Conservation (phyloP, 2,329 filamentous ascomycete species). For the Monosporascus ibericus region DNA sequence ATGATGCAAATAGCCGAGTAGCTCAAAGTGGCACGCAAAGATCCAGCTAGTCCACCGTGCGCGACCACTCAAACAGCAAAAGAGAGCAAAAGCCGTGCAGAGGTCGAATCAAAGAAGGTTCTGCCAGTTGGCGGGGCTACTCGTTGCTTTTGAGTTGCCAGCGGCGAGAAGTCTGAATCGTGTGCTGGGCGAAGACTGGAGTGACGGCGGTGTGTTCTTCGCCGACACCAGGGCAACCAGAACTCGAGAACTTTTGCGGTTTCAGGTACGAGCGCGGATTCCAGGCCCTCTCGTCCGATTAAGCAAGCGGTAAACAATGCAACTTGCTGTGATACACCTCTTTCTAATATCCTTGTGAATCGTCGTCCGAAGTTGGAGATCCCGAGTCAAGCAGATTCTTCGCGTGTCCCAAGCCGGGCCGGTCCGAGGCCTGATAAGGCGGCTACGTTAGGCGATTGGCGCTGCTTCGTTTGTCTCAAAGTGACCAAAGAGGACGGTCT, state of each 20-base stretch:
- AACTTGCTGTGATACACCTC: too few relatives aligned
- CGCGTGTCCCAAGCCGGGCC: not conserved
- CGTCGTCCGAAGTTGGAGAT: not conserved
- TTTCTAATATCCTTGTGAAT: too few relatives aligned
- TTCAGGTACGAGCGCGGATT: not conserved
- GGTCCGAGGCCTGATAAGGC: not conserved
- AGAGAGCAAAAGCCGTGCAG: too few relatives aligned
- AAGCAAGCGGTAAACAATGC: too few relatives aligned
- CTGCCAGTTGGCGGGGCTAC: not conserved
- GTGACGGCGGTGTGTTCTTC: not conserved
- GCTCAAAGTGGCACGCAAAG: conserved; percentile 7
- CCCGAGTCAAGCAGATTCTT: not conserved
- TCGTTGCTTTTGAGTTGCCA: not conserved
- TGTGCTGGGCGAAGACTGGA: not conserved
- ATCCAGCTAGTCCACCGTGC: not conserved
- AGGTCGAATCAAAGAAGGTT: too few relatives aligned
- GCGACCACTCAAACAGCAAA: too few relatives aligned
- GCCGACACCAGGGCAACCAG: not conserved
- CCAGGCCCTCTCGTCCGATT: not conserved
- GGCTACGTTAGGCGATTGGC: not conserved
- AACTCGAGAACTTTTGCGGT: not conserved
- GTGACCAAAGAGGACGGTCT: not conserved
- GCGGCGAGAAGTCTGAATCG: not conserved
- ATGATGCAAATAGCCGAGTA: conserved; percentile 13
- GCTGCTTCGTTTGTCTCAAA: not conserved